phyloP scores from a whole-genome alignment of 2,329 filamentous ascomycete genomes.

The Fonsecaea pedrosoi region DNA sequence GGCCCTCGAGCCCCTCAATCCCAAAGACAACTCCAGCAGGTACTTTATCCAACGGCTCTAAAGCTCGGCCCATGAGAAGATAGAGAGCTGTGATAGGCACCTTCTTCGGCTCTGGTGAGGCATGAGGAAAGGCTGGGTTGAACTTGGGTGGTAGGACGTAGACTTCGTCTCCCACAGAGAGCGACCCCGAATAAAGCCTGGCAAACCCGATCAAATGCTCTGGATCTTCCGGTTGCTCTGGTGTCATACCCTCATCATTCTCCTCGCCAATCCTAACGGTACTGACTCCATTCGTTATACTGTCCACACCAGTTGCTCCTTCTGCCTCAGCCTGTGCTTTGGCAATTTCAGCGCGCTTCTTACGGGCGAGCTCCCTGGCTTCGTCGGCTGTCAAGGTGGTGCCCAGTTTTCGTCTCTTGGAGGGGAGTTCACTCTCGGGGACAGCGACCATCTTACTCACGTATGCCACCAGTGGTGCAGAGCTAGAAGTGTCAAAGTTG shows the following conservation, averaged over 20 bases:
- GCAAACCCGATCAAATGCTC: constrained; percentile 96
- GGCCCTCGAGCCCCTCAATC: constrained; percentile 87
- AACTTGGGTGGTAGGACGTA: constrained; percentile 95
- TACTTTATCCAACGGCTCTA: constrained; percentile 82
- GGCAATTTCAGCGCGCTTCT: constrained; percentile 87
- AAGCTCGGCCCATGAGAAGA: constrained; percentile 89
- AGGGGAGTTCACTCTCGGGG: constrained; percentile 86
- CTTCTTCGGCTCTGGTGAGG: constrained; percentile 75
- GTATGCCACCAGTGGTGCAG: constrained; percentile 86
- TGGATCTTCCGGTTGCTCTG: constrained; percentile 60
- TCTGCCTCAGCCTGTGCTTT: constrained; percentile 72
- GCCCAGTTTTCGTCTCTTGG: constrained; percentile 76
- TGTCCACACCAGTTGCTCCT: constrained; percentile 67
- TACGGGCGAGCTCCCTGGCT: constrained; percentile 82
- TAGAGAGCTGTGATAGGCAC: constrained; percentile 88
- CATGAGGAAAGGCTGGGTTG: constrained; percentile 77
- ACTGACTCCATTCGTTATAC: constrained; percentile 64
- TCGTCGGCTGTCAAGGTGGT: constrained; percentile 82
- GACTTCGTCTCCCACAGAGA: constrained; percentile 86
- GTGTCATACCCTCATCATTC: constrained; percentile 56
- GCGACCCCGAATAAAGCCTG: constrained; percentile 86
- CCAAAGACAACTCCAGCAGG: constrained; percentile 95
- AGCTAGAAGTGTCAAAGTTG: constrained; percentile 72
- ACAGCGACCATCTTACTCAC: constrained; percentile 99
- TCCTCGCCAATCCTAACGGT: constrained; percentile 54